Conservation (phyloP, 164 flowering plant genomes). For the grape (Vitis vinifera) region DNA sequence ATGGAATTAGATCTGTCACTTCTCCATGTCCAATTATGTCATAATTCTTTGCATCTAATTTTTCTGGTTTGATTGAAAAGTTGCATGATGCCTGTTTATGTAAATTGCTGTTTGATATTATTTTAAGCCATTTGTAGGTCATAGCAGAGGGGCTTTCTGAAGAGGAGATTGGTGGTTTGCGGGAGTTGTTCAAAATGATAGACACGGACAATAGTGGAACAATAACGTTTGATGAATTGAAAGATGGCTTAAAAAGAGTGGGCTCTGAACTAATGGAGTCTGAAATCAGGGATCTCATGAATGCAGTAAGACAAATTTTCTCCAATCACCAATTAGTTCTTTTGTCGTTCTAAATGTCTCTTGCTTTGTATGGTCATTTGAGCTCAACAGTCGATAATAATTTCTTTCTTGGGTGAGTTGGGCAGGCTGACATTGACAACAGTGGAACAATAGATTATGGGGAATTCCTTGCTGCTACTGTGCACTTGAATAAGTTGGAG, state of each 20-base stretch:
- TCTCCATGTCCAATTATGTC: too few species aligned
- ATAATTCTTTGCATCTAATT: too few species aligned
- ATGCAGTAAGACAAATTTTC: constrained; percentile 29
- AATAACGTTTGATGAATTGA: constrained; percentile 48
- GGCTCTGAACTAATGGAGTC: constrained; percentile 52
- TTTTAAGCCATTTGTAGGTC: constrained; percentile 23
- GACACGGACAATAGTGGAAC: constrained; percentile 50
- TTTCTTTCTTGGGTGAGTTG: not conserved
- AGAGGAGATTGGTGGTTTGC: constrained; percentile 51
- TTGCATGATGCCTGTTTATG: not conserved
- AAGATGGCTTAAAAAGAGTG: constrained; percentile 36
- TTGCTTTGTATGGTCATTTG: not conserved
- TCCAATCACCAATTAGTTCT: not conserved
- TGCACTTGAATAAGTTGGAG: constrained; percentile 51
- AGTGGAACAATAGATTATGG: constrained; percentile 56
- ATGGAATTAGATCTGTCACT: too few species aligned
- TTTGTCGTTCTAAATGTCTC: not conserved
- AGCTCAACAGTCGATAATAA: not conserved
- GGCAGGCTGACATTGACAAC: constrained; percentile 53
- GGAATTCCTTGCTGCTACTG: constrained; percentile 51
- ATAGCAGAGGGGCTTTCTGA: constrained; percentile 49
- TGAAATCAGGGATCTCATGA: constrained; percentile 47
- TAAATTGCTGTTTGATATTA: not conserved
- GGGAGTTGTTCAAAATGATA: constrained; percentile 48
- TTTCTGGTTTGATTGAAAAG: too few species aligned